Evolutionary conservation across 352 stramenopile species (phyloP).

Genomic region (Globisporangium ultimum): DNA sequence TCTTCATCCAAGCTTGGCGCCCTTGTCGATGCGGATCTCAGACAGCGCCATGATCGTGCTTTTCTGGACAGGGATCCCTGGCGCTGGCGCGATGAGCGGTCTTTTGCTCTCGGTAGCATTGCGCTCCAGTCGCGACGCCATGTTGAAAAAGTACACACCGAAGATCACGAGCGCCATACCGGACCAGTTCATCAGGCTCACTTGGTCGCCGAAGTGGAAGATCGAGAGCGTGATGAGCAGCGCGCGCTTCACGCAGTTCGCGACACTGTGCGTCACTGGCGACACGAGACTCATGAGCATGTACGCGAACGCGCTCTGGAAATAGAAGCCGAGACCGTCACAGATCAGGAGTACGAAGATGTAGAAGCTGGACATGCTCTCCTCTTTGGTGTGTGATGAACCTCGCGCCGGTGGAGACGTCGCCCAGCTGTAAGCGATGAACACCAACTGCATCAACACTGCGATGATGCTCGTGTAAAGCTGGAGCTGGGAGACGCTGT

Average conservation of each 20-base stretch:
- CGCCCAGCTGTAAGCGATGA: conserved; percentile 69
- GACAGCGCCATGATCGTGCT: conserved; percentile 56
- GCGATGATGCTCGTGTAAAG: conserved; percentile 89
- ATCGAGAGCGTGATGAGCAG: conserved; percentile 91
- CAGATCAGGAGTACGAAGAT: conserved; percentile 52
- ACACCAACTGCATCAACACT: conserved; percentile 79
- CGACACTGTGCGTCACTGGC: conserved; percentile 88
- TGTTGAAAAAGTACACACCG: conserved; percentile 89
- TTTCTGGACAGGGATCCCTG: conserved; percentile 26
- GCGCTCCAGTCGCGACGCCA: conserved; percentile 58
- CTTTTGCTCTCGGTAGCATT: conserved; percentile 21
- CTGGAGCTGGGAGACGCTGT: conserved; percentile 85
- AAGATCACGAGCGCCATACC: conserved; percentile 87
- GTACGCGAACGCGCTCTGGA: conserved; percentile 90
- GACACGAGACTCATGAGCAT: conserved; percentile 90
- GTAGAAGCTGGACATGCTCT: conserved; percentile 34
- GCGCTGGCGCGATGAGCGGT: conserved; percentile 26
- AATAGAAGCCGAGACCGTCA: conserved; percentile 85
- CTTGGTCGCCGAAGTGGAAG: conserved; percentile 84
- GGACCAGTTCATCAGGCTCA: conserved; percentile 79
- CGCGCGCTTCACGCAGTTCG: conserved; percentile 89
- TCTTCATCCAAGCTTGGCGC: conserved; percentile 23
- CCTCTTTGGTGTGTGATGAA: conserved; percentile 16
- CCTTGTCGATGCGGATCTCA: conserved; percentile 65
- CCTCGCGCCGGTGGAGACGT: conserved; percentile 26